phyloP scores from a whole-genome alignment of 345 rosid genomes.

The Aquilaria sinensis region DNA sequence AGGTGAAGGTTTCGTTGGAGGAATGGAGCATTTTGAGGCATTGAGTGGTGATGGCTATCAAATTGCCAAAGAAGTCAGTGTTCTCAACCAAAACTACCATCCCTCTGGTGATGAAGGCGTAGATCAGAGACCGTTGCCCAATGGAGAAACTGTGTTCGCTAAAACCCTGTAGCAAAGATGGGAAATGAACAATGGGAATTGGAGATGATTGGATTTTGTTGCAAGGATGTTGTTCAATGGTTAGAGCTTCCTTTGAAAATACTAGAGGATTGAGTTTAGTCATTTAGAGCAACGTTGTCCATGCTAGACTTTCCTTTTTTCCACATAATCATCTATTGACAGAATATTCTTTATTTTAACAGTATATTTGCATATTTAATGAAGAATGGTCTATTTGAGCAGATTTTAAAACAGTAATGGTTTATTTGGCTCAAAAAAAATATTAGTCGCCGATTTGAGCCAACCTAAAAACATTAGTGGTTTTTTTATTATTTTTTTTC shows the following conservation, averaged over 20 bases:
- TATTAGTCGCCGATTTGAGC: too few species aligned
- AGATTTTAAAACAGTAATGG: too few species aligned
- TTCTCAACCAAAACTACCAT: slow-evolving; percentile 52
- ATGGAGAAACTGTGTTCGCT: slow-evolving; percentile 10
- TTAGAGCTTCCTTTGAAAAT: not conserved
- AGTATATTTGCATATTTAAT: too few species aligned
- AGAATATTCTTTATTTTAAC: too few species aligned
- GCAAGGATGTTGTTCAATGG: too few species aligned
- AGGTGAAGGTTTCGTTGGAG: slow-evolving; percentile 57
- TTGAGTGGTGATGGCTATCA: slow-evolving; percentile 55
- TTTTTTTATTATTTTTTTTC: too few species aligned
- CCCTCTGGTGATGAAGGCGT: slow-evolving; percentile 67
- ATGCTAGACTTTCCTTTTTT: too few species aligned
- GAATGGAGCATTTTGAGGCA: slow-evolving; percentile 73
- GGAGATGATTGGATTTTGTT: not conserved
- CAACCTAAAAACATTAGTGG: too few species aligned
- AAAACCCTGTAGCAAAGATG: not conserved
- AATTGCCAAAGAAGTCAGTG: slow-evolving; percentile 65
- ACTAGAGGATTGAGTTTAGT: slow-evolving; percentile 39
- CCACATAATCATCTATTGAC: too few species aligned
- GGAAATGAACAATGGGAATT: not conserved
- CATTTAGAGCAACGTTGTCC: not conserved
- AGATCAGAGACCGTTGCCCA: slow-evolving; percentile 68
- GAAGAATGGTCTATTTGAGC: too few species aligned
- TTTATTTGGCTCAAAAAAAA: too few species aligned